Base-by-base conservation (phyloP, 352 stramenopile genomes). In the Globisporangium carolinianum region DNA sequence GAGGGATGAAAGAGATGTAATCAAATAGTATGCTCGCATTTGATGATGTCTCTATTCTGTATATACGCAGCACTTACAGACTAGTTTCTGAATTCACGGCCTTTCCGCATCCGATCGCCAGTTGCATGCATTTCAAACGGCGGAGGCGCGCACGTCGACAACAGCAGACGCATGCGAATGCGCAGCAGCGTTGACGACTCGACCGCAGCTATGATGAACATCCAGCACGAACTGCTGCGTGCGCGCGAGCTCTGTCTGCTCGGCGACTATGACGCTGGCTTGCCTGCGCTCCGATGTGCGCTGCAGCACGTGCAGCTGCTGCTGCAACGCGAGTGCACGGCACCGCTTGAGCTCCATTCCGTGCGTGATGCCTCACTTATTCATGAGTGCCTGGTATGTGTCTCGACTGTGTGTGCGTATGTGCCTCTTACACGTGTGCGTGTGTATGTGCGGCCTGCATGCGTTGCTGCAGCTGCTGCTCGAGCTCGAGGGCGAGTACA, bases 211-310 rank as follows among this genome's bases (percentile, higher is more conserved):
- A 24, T 6, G 6, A 17, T 36, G 18, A 37, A 41, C n/a, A 11
- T 59, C 17, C 58, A 64, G 18, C 65, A 71, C 12, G 65, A 65
- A 48, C 68, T 89, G 17, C 56, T 87, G 58, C 75, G 76, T 12
- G 76, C 76, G 35, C 51, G 77, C 24, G 79, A 87, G 69, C 65
- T 87, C 51, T 89, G 75, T 68, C 68, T 87, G 12, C 52, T 87
- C 5, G 79, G 76, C 37, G 73, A 89, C 51, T 89, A 87, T 54
- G 73, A 80, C 4, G 55, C 36, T 3, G 76, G 79, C 1, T 57
- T 87, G 9, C 50, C 53, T 7, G 75, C 81, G 61, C 84, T 83
- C 53, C 61, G 58, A 17, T 51, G 58, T 5, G 68, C 72, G n/a
- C 41, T 72, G 41, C 62, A 69, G 54, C 60, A 65, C 14, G 41